Percentiles rank a stretch among this genome's conserved stretches.
Evolutionary conservation across 202 grass and related monocot genomes (phyloP).

Genomic region (Digitaria exilis): DNA sequence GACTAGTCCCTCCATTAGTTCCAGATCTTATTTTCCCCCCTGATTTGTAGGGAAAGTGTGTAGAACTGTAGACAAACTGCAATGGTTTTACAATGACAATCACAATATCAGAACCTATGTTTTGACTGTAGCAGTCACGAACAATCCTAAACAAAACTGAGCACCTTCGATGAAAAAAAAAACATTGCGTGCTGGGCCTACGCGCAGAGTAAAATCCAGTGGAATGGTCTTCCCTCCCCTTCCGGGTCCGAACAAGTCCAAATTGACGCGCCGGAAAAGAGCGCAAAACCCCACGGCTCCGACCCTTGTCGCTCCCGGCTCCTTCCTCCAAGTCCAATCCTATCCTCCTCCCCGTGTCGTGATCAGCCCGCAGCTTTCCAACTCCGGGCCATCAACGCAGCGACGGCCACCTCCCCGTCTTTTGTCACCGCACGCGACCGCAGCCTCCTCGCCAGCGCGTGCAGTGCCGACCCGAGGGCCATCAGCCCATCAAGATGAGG

Average conservation of each 20-base stretch:
- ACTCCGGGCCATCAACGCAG: constrained; percentile 2
- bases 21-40: too few species aligned
- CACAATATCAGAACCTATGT: neutral
- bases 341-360: neutral
- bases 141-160: neutral
- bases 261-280: neutral
- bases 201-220: neutral
- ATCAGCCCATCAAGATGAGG: too few species aligned
- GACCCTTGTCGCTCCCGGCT: neutral
- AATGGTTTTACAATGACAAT: neutral
- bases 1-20: too few species aligned
- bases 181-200: neutral
- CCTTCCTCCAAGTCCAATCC: neutral
- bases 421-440: constrained; percentile 2
- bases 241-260: constrained; percentile 25
- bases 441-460: neutral
- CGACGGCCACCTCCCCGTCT: neutral
- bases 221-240: neutral
- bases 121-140: neutral
- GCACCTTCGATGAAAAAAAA: neutral
- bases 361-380: constrained; percentile 41
- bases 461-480: neutral
- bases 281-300: neutral
- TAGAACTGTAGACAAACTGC: too few species aligned
- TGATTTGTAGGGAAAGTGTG: neutral